Percentiles rank a stretch among this genome's conserved stretches.
Evolutionary conservation across 495 filamentous ascomycete genomes (phyloP).

Genomic region (Darksidea phi): DNA sequence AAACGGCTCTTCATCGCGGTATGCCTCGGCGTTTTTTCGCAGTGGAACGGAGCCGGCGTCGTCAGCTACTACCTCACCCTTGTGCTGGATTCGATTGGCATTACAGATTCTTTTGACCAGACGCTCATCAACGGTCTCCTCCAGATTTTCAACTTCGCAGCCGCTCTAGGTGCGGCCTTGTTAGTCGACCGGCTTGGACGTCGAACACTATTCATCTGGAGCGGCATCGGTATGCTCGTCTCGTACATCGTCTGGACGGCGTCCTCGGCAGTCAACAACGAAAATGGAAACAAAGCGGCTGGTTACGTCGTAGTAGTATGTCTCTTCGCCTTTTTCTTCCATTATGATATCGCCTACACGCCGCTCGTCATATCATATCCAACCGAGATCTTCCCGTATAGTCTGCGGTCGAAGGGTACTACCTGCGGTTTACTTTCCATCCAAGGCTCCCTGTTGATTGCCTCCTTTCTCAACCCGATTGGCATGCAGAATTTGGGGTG

Average conservation of each 20-base stretch:
- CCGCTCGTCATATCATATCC: not conserved
- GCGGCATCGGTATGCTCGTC: not conserved
- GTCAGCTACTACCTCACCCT: slow-evolving; percentile 3
- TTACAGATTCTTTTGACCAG: slow-evolving; percentile 1
- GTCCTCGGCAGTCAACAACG: slow-evolving; percentile 15
- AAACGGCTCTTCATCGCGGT: slow-evolving; percentile 4
- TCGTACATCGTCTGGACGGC: slow-evolving; percentile 28
- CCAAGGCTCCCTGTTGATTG: slow-evolving; percentile 7
- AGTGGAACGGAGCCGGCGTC: not conserved
- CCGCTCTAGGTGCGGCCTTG: no score
- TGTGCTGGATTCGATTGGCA: slow-evolving; percentile 1
- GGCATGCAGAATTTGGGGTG: slow-evolving; percentile 37
- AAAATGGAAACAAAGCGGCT: not conserved
- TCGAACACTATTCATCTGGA: no score
- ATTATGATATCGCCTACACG: slow-evolving; percentile 1
- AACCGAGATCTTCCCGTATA: slow-evolving; percentile 7
- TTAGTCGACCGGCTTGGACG: no score
- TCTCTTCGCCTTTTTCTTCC: slow-evolving; percentile 1
- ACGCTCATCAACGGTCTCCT: slow-evolving; percentile 1
- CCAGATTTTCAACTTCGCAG: not conserved
- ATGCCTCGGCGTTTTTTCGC: not conserved
- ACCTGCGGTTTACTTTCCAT: not conserved
- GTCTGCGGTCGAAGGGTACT: not conserved
- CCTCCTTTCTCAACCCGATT: slow-evolving; percentile 50
- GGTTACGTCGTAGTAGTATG: slow-evolving; percentile 21